Evolutionary conservation across 2,329 filamentous ascomycete genomes (phyloP).

Genomic region (Fusarium longipes): DNA sequence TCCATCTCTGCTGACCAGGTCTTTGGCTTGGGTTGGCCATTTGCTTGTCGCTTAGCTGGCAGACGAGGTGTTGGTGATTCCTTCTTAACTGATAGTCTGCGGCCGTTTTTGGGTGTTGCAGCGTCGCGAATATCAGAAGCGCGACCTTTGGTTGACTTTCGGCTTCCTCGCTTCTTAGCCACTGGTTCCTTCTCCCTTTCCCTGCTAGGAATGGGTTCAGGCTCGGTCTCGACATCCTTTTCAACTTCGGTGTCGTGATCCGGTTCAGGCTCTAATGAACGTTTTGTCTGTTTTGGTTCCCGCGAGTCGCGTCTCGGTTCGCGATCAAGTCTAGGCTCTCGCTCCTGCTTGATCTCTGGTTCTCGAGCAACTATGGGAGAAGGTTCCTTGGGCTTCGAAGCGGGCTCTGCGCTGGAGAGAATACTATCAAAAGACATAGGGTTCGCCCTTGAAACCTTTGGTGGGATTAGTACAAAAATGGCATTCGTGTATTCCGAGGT

Average conservation of each 20-base stretch:
- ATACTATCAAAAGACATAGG: slow-evolving; percentile 98
- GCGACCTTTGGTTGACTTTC: slow-evolving; percentile 60
- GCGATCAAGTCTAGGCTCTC: slow-evolving; percentile 28
- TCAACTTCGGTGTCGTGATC: slow-evolving; percentile 52
- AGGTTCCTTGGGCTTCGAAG: slow-evolving; percentile 63
- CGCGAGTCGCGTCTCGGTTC: slow-evolving; percentile 36
- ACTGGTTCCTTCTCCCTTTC: slow-evolving; percentile 47
- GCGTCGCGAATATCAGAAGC: slow-evolving; percentile 63
- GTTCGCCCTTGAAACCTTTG: slow-evolving; percentile 77
- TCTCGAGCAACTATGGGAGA: slow-evolving; percentile 53
- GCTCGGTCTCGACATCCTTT: slow-evolving; percentile 52
- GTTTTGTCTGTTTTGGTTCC: slow-evolving; percentile 48
- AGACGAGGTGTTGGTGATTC: slow-evolving; percentile 61
- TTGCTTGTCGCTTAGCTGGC: slow-evolving; percentile 68
- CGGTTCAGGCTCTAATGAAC: slow-evolving; percentile 35
- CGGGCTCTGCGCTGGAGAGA: slow-evolving; percentile 80
- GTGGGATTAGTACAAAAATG: slow-evolving; percentile 27
- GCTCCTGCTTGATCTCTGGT: slow-evolving; percentile 33
- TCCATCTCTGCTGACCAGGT: slow-evolving; percentile 66
- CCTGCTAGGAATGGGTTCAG: slow-evolving; percentile 44
- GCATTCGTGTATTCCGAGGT: neutral
- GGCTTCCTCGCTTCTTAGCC: slow-evolving; percentile 48
- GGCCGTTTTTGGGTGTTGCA: slow-evolving; percentile 60
- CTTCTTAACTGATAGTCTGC: slow-evolving; percentile 64
- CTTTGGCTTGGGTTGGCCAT: slow-evolving; percentile 73